Conservation (phyloP, 371 early-diverging fungal genomes). For the Rhizoclosmatium hyalinum region DNA sequence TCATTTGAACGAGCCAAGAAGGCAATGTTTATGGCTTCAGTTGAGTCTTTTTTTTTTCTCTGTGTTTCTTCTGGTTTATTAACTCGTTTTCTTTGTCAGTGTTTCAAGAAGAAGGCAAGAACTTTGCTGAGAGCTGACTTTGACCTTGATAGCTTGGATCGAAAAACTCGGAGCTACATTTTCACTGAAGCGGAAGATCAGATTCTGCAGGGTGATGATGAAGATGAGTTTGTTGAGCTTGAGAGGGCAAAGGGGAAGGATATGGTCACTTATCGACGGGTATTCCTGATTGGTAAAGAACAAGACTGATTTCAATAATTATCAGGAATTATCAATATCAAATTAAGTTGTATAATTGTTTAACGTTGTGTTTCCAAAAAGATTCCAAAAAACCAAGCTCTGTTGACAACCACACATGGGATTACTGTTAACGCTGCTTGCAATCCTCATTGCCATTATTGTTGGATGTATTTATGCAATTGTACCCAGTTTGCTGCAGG, state of each 20-base stretch:
- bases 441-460: too few species aligned
- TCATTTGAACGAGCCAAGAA: background rate
- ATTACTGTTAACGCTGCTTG: too few species aligned
- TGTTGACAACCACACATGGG: too few species aligned
- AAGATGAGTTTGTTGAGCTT: slow-evolving; percentile 1
- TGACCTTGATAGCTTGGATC: slow-evolving; percentile 12
- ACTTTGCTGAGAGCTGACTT: slow-evolving; percentile 13
- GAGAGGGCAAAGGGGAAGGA: slow-evolving; percentile 11
- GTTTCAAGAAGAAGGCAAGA: slow-evolving; percentile 14
- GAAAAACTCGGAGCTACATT: slow-evolving; percentile 1
- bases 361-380: too few species aligned
- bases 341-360: too few species aligned
- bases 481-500: background rate
- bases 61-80: background rate
- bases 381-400: too few species aligned
- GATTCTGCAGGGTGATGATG: slow-evolving; percentile 11
- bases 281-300: background rate
- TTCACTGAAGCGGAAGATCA: slow-evolving; percentile 22
- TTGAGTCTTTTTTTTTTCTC: background rate
- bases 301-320: too few species aligned
- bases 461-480: background rate
- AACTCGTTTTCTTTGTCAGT: background rate
- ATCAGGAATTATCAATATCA: too few species aligned
- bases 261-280: background rate
- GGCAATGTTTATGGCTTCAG: slow-evolving; percentile 2